These are phyloP conservation scores for Eucalyptus marginata DNA, from an alignment of 345 rosid species.

Conservation along the genomic window DNA sequence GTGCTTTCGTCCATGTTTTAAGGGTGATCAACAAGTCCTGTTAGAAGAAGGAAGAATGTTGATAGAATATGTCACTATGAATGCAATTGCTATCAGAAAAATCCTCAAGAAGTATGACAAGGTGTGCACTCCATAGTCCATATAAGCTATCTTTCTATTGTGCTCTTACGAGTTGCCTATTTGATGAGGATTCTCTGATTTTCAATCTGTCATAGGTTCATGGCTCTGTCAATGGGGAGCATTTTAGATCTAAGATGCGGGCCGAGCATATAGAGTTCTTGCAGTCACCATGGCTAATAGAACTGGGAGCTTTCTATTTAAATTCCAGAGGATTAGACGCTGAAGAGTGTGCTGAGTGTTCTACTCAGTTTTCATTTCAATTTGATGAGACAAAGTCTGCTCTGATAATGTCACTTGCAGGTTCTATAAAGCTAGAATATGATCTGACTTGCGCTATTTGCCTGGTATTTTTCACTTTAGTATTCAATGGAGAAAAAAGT, in stretches of 20 bases:
- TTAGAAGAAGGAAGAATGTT: conserved; percentile 62
- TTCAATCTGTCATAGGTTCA: conserved; percentile 40
- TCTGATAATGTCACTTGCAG: conserved; percentile 50
- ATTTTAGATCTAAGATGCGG: conserved; percentile 72
- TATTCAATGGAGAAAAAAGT: neutral
- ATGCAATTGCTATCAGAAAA: conserved; percentile 77
- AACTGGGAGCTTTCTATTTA: conserved; percentile 81
- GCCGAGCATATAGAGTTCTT: conserved; percentile 77
- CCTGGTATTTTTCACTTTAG: conserved; percentile 31
- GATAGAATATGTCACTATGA: conserved; percentile 77
- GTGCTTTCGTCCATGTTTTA: conserved; percentile 50
- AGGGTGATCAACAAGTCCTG: conserved; percentile 38
- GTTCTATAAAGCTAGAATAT: conserved; percentile 56
- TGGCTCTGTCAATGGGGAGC: conserved; percentile 68
- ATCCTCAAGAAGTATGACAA: conserved; percentile 95
- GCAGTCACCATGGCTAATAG: conserved; percentile 95
- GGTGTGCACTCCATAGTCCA: conserved; percentile 12
- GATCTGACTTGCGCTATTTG: conserved; percentile 78
- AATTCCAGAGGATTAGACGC: conserved; percentile 42
- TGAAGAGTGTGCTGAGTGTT: conserved; percentile 26
- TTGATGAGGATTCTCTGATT: neutral
- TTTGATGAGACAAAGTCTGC: conserved; percentile 34
- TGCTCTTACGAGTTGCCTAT: neutral
- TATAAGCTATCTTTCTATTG: neutral
- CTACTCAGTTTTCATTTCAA: conserved; percentile 48